These are phyloP conservation scores for Balamuthia mandrillaris DNA, from an alignment of 208 protist genomes.

Conservation along the genomic window DNA sequence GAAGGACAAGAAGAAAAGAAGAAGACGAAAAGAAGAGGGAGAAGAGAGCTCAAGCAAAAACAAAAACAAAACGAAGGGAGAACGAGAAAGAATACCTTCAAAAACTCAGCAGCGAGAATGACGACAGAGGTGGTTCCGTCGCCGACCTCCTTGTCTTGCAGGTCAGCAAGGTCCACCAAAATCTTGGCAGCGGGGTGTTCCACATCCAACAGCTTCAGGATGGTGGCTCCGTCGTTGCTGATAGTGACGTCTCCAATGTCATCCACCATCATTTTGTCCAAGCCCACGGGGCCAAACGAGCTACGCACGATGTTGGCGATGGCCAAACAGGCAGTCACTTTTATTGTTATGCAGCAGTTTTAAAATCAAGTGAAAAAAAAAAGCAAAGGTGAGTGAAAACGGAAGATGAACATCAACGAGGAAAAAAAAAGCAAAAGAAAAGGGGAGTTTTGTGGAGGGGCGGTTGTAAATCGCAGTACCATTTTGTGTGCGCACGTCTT, in stretches of 20 bases:
- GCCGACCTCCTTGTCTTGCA: constrained; percentile 98
- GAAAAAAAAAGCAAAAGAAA: too few species aligned
- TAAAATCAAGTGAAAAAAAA: too few species aligned
- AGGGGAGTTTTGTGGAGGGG: too few species aligned
- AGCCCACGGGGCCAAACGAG: constrained; percentile 98
- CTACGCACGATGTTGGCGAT: constrained; percentile 98
- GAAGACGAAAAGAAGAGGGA: too few species aligned
- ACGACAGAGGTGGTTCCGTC: constrained; percentile 89
- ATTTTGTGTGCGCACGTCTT: constrained; percentile 8
- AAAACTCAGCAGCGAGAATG: constrained; percentile 97
- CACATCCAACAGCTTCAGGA: constrained; percentile 81
- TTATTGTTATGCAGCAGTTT: too few species aligned
- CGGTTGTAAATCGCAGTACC: too few species aligned
- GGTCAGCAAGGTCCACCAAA: constrained; percentile 95
- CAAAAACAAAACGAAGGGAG: too few species aligned
- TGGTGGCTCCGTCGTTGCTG: constrained; percentile 99
- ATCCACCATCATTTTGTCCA: constrained; percentile 99
- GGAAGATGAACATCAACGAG: too few species aligned
- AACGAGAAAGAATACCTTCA: too few species aligned
- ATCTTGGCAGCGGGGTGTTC: constrained; percentile 93
- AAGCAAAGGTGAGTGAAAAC: too few species aligned
- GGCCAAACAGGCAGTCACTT: constrained; percentile 92
- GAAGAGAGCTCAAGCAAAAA: too few species aligned
- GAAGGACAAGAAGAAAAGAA: too few species aligned
- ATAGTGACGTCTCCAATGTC: constrained; percentile 98